Evolutionary conservation across 2,329 filamentous ascomycete genomes (phyloP), one percentile per base, ranked within the genome.

Genomic region (Fusarium citri): DNA sequence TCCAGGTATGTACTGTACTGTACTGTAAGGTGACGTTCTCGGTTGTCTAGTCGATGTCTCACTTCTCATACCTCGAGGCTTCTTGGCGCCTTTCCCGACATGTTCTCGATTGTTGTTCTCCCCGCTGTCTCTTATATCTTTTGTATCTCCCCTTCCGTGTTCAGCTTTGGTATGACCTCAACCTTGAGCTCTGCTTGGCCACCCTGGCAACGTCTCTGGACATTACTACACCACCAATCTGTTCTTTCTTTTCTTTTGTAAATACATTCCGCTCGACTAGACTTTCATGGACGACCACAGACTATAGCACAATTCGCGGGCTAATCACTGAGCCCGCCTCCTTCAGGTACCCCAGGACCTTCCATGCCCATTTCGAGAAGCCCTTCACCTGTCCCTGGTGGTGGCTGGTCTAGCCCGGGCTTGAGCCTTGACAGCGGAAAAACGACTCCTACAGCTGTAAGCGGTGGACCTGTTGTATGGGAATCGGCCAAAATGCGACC

Each of bases 341-440:
- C 61, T 64, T 43, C 59, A 87, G 85, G 87, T 76, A 89, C 85
- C 54, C 86, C 88, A 45, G 84, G 82, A 74, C 76, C 80, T 72
- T 81, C 83, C 75, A 97, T 97, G 94, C 92, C 92, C 72, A 83
- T 95, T 68, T 96, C 94, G 72, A 90, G 94, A 81, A 97, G 93
- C 77, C 93, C 94, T 53, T 97, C 94, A 59, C 95, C 94, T 67
- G 87, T 89, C 68, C 91, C 90, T 66, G 92, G 92, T 75, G 94
- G 93, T 77, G 94, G 94, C 74, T 98, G 95, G 94, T 89, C 93
- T 59, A 96, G 91, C 81, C 94, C 92, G 59, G 93, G 91, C 69
- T 86, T 93, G 77, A 91, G 89, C 76, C 89, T 92, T 65, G 89
- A 88, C 70, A 93, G 91, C 78, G 91, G 91, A 66, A 87, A 88